Evolutionary conservation across 73 alveolate species (phyloP).

Genomic region (Symbiodinium pilosum): DNA sequence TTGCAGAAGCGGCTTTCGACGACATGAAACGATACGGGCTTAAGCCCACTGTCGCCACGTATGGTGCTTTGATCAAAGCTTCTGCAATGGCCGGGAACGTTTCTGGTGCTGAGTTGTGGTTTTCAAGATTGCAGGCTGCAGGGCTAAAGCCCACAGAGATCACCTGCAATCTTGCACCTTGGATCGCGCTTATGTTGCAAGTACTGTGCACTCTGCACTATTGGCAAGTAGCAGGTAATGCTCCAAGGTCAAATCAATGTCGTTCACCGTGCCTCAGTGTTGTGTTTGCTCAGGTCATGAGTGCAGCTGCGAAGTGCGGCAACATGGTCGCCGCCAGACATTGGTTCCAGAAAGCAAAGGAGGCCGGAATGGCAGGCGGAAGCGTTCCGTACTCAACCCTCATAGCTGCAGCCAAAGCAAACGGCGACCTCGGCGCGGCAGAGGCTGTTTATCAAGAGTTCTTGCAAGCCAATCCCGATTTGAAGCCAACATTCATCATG

Average conservation of each 20-base stretch:
- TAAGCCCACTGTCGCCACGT: not conserved
- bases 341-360: not conserved
- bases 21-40: not conserved
- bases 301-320: not conserved
- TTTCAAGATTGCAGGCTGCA: not conserved
- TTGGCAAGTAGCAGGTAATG: not conserved
- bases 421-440: not conserved
- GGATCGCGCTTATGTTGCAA: not conserved
- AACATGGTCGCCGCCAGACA: not conserved
- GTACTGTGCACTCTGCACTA: not conserved
- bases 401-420: not conserved
- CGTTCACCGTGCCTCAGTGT: not conserved
- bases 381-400: not conserved
- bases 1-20: not conserved
- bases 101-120: not conserved
- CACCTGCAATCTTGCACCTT: not conserved
- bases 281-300: not conserved
- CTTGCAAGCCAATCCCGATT: not conserved
- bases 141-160: not conserved
- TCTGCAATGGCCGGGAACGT: not conserved
- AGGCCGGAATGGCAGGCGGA: not conserved
- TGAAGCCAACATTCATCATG: not conserved
- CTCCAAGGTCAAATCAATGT: not conserved
- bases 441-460: not conserved
- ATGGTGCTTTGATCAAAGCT: not conserved